Conservation (phyloP, 768 basidiomycete species). For the Phaffia australis region DNA sequence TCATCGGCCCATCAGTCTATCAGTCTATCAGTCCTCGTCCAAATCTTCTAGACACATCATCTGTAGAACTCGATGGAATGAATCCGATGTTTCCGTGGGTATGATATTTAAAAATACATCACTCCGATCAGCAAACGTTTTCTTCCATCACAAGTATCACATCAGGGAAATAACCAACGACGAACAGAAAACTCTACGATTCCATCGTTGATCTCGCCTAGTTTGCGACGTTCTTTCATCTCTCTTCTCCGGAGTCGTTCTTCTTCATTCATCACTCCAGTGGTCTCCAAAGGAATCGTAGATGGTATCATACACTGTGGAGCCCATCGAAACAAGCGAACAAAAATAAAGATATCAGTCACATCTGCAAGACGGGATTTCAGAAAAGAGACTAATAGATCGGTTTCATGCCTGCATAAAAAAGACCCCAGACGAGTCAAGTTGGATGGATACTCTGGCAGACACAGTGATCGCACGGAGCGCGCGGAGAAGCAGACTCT, state of each 20-base stretch:
- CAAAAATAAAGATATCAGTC: too few relatives aligned
- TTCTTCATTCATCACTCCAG: not conserved
- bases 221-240: conserved; percentile 5
- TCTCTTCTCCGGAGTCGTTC: not conserved
- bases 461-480: conserved; percentile 16
- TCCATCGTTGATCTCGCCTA: conserved; percentile 18
- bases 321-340: too few relatives aligned
- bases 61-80: too few relatives aligned
- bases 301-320: conserved; percentile 17
- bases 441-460: conserved; percentile 7
- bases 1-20: too few relatives aligned
- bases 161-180: not conserved
- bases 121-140: too few relatives aligned
- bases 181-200: conserved; percentile 22
- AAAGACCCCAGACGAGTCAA: conserved; percentile 13
- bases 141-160: too few relatives aligned
- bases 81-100: too few relatives aligned
- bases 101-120: too few relatives aligned
- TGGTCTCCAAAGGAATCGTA: not conserved
- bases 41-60: too few relatives aligned
- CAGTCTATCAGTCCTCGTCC: too few relatives aligned
- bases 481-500: conserved; percentile 15
- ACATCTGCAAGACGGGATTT: too few relatives aligned
- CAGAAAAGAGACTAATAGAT: too few relatives aligned
- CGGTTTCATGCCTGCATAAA: not conserved